Conservation (phyloP, 805 yeast species). For the Kurtzmaniella cleridarum region DNA sequence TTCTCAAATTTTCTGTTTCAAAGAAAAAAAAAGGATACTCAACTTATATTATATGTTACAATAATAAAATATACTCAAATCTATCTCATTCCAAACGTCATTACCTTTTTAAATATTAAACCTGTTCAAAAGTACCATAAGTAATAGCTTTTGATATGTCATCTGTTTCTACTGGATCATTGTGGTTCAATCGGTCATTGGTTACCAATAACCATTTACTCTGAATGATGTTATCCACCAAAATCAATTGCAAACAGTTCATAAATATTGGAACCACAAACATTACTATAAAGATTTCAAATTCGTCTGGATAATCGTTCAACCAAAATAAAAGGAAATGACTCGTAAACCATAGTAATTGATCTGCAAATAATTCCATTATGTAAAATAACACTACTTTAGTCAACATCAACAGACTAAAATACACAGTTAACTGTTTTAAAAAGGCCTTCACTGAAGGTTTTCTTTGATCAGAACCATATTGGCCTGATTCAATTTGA, state of each 20-base stretch:
- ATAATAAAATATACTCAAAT: background rate
- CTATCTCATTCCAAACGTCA: too few species aligned
- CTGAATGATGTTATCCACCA: constrained; percentile 71
- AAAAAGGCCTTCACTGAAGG: constrained; percentile 48
- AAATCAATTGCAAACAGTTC: constrained; percentile 68
- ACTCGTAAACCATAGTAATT: constrained; percentile 48
- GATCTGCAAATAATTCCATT: constrained; percentile 61
- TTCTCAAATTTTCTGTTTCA: too few species aligned
- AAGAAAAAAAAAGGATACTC: too few species aligned
- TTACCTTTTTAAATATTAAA: background rate
- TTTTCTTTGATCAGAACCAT: constrained; percentile 58
- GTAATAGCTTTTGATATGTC: background rate
- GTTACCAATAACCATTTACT: constrained; percentile 38
- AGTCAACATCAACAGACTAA: constrained; percentile 58
- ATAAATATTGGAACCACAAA: constrained; percentile 70
- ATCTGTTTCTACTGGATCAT: too few species aligned
- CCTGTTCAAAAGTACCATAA: constrained; percentile 5
- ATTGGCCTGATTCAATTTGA: constrained; percentile 49
- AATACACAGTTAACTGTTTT: constrained; percentile 69
- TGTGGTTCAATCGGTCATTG: constrained; percentile 14
- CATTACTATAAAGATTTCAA: constrained; percentile 85
- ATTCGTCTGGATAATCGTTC: constrained; percentile 62
- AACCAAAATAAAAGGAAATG: constrained; percentile 80
- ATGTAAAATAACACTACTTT: constrained; percentile 57
- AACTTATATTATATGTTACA: background rate